Base-by-base conservation (phyloP, 1,284 basidiomycete genomes). In the Paramarasmius palmivorus region DNA sequence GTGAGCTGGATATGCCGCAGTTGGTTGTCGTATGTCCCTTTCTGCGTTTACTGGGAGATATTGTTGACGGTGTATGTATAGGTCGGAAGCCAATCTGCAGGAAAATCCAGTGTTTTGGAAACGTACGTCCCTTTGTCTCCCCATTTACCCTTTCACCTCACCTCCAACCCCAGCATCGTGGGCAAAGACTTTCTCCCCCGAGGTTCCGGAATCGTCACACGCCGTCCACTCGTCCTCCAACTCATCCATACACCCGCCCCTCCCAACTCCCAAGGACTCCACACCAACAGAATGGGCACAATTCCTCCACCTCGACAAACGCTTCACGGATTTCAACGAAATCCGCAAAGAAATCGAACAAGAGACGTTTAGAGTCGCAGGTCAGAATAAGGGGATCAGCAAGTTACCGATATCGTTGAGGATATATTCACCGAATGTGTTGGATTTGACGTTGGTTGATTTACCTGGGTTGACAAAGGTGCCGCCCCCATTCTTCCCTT, bases 351-450 rank as follows among this genome's bases (percentile, higher is more conserved):
- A 99, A 75, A 99, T 99, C 60, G 96, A 99, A 73, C 92, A 94
- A 68, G 97, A 99, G 78, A 99, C 97, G 2, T 95, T 91, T 70
- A 80, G 96, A 41, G 96, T 99, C 25, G 96, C 97, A 0, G 96
- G 96, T 0, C 95, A 98, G 78, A 99, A 99, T 75, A 99, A 98
- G 76, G 96, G 97, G 50, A 90, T 99, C 57, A 95, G 92, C 75
- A 95, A 95, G 70, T 73, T 98, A 52, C 95, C 96, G 4, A 98
- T 98, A 67, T 90, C 93, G 59, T 77, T 98, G 59, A 86, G 94
- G 68, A 96, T 98, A 75, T 96, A 92, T 73, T 95, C 94, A 60
- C 93, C 95, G 22, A 86, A 95, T 65, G 96, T 99, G 15, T 77
- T 98, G 63, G 96, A 98, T 72, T 74, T 98, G 65, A 99, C 96